A percentile compares a stretch with the other conserved stretches of the same genome.
Conservation (phyloP, 768 basidiomycete genomes). For the Cubamyces lactineus region DNA sequence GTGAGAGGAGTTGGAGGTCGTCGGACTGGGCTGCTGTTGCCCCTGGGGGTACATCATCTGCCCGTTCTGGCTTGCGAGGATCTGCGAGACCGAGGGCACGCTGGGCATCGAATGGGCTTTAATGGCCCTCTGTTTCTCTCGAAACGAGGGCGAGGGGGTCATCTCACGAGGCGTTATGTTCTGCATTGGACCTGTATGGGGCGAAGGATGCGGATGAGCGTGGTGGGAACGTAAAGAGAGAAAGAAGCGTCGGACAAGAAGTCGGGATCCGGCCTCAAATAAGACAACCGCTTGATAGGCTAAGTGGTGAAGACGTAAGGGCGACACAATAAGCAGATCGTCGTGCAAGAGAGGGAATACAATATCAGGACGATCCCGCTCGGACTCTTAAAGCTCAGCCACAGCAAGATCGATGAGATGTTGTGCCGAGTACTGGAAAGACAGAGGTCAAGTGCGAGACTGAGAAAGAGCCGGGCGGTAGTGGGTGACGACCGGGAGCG, state of each 20-base stretch:
- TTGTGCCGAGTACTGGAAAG: constrained; percentile 10
- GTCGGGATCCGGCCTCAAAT: constrained; percentile 22
- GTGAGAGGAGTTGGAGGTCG: constrained; percentile 37
- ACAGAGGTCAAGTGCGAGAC: constrained; percentile 9
- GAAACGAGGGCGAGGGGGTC: constrained; percentile 46
- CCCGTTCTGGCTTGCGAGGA: constrained; percentile 46
- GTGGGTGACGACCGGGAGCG: not conserved
- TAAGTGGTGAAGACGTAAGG: constrained; percentile 25
- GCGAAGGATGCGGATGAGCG: constrained; percentile 25
- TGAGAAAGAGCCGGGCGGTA: not conserved
- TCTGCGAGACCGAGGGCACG: constrained; percentile 58
- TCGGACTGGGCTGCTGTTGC: constrained; percentile 42
- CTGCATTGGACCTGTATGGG: constrained; percentile 34
- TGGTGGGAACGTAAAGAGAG: constrained; percentile 19
- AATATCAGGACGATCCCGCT: constrained; percentile 16
- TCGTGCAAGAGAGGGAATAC: constrained; percentile 13
- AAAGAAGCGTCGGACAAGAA: constrained; percentile 27
- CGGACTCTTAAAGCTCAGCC: constrained; percentile 7
- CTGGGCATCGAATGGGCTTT: constrained; percentile 67
- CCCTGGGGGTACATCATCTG: constrained; percentile 39
- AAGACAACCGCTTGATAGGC: constrained; percentile 23
- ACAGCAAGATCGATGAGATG: constrained; percentile 17
- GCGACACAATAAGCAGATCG: constrained; percentile 21
- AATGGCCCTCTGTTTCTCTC: constrained; percentile 52
- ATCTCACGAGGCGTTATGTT: constrained; percentile 44